Evolutionary conservation across 2,329 filamentous ascomycete genomes (phyloP).

Genomic region (Talaromyces atroroseus): DNA sequence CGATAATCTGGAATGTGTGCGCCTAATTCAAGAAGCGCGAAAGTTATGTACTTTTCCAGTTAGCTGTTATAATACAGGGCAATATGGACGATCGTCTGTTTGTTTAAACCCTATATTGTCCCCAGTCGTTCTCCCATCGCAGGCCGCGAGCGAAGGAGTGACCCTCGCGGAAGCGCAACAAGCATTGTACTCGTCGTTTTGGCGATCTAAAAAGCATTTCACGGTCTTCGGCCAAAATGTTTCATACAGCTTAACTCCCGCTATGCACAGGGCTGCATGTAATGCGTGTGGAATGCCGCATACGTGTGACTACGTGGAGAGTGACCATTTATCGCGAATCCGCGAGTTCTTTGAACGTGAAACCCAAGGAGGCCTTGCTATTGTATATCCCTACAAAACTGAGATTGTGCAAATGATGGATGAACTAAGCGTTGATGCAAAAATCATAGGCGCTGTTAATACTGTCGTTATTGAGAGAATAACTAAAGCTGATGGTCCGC

Average conservation of each 20-base stretch:
- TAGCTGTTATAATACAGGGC: conserved; percentile 61
- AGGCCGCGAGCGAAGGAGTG: conserved; percentile 41
- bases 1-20: conserved; percentile 6
- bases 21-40: conserved; percentile 54
- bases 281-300: conserved; percentile 63
- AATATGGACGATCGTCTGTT: conserved; percentile 57
- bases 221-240: conserved; percentile 70
- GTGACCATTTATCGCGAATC: conserved; percentile 57
- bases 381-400: conserved; percentile 69
- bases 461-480: conserved; percentile 66
- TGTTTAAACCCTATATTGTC: conserved; percentile 63
- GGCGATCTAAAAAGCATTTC: conserved; percentile 64
- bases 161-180: conserved; percentile 60
- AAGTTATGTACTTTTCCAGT: conserved; percentile 52
- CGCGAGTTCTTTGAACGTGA: conserved; percentile 59
- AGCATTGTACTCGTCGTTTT: conserved; percentile 61
- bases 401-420: conserved; percentile 62
- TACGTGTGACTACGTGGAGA: conserved; percentile 59
- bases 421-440: conserved; percentile 65
- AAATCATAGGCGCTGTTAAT: conserved; percentile 70
- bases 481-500: conserved; percentile 55
- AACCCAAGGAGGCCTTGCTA: conserved; percentile 65
- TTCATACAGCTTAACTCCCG: conserved; percentile 67
- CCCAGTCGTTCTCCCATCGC: conserved; percentile 52
- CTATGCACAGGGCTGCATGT: conserved; percentile 71